Base-by-base conservation (phyloP, 768 basidiomycete genomes). In the Scleroderma bovista region DNA sequence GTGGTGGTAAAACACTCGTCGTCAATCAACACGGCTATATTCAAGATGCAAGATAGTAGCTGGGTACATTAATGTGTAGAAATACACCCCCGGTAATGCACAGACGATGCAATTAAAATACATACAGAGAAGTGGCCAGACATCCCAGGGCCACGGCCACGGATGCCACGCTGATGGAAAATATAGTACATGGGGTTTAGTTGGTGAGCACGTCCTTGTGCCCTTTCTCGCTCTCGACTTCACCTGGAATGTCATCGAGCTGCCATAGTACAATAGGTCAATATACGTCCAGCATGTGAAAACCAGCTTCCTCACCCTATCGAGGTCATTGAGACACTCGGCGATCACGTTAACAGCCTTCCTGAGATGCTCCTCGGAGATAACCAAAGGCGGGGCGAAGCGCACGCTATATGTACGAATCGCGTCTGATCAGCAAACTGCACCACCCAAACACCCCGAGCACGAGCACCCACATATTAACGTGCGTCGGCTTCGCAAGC, bases 311-410 rank as follows among this genome's bases (percentile, higher is more conserved):
- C 77, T 44, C 36, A 88, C 87, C 66, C 74, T 72, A 66, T 97
- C 95, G 41, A 98, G 77, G 61, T 96, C 93, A 11, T 71, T 66
- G 41, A 97, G 70, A 46, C 81, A 84, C 57, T 88, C 79, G 19
- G 80, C 81, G 60, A 99, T 91, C 49, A 88, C 81, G 49, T 66
- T 68, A 13, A 96, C 76, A 19, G 84, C 86, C 66, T 80, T 82
- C 65, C 75, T 72, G 52, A 98, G 63, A 53, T 96, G 92, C 17
- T 79, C 82, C 60, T 96, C 92, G n/a, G 81, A 75, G 51, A 99
- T 99, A 54, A 98, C 91, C 48, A 99, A 70, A 2, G 95, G 95
- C 2, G 95, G 95, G 2, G 96, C 92, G 65, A 99, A 95, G 29
- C 95, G 93, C 58, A 99, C 88, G 47, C 93, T 97, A 59, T 3